Evolutionary conservation across 2,329 filamentous ascomycete species (phyloP), one percentile per base, ranked within the genome.

Genomic region (Pochonia chlamydosporia): DNA sequence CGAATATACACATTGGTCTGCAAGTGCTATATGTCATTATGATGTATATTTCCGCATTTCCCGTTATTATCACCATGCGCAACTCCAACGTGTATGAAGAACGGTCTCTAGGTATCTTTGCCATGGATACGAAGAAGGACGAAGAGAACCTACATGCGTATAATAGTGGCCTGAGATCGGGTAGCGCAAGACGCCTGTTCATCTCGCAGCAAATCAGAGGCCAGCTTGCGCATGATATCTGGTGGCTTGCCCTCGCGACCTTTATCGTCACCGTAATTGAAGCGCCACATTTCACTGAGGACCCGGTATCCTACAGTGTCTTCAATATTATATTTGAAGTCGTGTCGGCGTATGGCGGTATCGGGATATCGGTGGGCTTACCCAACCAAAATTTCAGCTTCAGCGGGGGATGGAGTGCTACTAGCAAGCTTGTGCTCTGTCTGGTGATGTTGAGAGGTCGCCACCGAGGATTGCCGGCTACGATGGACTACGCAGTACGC

Each of bases 1-100:
- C 78, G 3, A 66, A 72, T 1, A 67, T 75, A 3, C 75, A 75
- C 33, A 78, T 81, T 5, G 79, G 78, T 2, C 67, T 84, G 3
- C 75, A 82, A 49, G 71, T 84, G 1, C 63, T 80, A 2, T 84
- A 81, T 54, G 68, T 83, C 11, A 72, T 84, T 47, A 81, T 83
- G 69, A 84, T 84, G 78, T 85, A 84, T 60, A 78, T 84, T 36
- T 79, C 79, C 1, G 78, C 75, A 3, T 84, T 81, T 50, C 81
- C 82, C 0, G 74, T 84, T 20, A 75, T 78, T 23, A 79, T 84
- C 49, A 81, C 77, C 1, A 78, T 84, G 65, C 76, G 84, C 24
- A 28, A 47, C 24, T 41, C 37, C 10, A 42, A 28, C 10, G 18
- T 41, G 2, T 13, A 35, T 58, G 84, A 87, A 59, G 83, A 88